Evolutionary conservation across 495 filamentous ascomycete genomes (phyloP), one percentile per base, ranked within the genome.

Genomic region (Sordaria brevicollis): DNA sequence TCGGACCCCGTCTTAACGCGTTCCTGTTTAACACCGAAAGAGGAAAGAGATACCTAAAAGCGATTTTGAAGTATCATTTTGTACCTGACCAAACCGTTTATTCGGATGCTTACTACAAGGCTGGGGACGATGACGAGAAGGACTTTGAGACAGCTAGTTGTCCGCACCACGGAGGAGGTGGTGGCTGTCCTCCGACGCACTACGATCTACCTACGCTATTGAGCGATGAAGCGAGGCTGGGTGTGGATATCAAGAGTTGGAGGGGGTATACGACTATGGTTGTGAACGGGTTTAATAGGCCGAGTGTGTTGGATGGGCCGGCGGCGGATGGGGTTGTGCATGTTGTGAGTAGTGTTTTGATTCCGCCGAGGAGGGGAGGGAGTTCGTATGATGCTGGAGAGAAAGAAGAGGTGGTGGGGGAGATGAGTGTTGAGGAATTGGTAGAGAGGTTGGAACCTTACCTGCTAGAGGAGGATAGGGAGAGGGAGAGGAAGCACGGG

Each of bases 251-350:
- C 71, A 80, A 80, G n/a, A 81, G 84, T 39, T 90, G 83, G 73
- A 87, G 83, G 35, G 83, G 87, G 21, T 87, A 87, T 67, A 84
- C 90, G 66, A 82, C 70, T 11, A 90, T 96, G 38, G 86, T 85
- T 79, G 82, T 95, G 70, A 94, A 96, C 78, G 91, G 88, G 19
- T 88, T 86, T 67, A 78, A 80, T 5, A 76, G 72, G 7, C 88
- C 94, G 4, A 79, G 80, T 3, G 77, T 91, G 21, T 79, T 86
- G 75, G 92, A 96, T 79, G 89, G 85, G 9, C 74, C 93, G 54
- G 89, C 88, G 1, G 81, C 76, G 35, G 90, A 96, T 79, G 93
- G 93, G 38, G 90, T 92, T 35, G 81, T 94, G 35, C 93, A 96
- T 71, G 88, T 92, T 43, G 79, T 94, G 8, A 80, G 83, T 54